phyloP scores from a whole-genome alignment of 2,329 filamentous ascomycete species.

The Niveomyces coronatus region DNA sequence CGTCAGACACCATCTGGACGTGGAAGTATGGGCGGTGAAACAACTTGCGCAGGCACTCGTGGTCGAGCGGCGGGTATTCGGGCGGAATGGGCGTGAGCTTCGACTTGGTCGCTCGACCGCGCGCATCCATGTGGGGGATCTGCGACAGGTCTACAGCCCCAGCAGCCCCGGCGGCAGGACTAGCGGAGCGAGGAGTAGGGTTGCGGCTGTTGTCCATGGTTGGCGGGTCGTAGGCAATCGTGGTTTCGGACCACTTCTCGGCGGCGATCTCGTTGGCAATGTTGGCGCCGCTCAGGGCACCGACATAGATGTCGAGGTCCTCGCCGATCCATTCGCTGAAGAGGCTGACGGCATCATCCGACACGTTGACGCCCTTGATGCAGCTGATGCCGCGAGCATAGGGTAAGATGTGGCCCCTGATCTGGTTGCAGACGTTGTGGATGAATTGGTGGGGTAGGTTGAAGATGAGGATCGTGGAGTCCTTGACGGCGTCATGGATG shows the following conservation, averaged over 20 bases:
- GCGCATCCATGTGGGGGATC: constrained; percentile 53
- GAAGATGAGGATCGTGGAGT: constrained; percentile 86
- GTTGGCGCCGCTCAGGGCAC: constrained; percentile 90
- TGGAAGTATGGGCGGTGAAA: constrained; percentile 98
- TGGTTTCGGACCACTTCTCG: constrained; percentile 97
- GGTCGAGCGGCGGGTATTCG: constrained; percentile 80
- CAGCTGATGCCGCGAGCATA: constrained; percentile 92
- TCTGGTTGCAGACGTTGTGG: constrained; percentile 68
- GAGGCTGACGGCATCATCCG: constrained; percentile 72
- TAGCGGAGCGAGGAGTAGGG: constrained; percentile 41
- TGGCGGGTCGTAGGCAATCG: constrained; percentile 90
- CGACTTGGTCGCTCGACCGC: constrained; percentile 55
- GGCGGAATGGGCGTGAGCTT: constrained; percentile 65
- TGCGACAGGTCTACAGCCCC: constrained; percentile 44
- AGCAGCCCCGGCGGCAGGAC: constrained; percentile 39
- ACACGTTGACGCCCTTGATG: constrained; percentile 95
- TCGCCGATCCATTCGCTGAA: constrained; percentile 94
- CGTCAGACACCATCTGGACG: constrained; percentile 84
- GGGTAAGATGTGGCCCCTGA: constrained; percentile 81
- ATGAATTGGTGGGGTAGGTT: constrained; percentile 98
- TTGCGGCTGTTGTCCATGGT: constrained; percentile 69
- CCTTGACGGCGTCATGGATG: constrained; percentile 66
- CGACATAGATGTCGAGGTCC: constrained; percentile 89
- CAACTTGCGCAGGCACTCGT: constrained; percentile 69
- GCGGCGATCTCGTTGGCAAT: constrained; percentile 89